A percentile compares a stretch with the other conserved stretches of the same genome.
Evolutionary conservation across 352 stramenopile species (phyloP).

Genomic region (Phytophthora capsici): DNA sequence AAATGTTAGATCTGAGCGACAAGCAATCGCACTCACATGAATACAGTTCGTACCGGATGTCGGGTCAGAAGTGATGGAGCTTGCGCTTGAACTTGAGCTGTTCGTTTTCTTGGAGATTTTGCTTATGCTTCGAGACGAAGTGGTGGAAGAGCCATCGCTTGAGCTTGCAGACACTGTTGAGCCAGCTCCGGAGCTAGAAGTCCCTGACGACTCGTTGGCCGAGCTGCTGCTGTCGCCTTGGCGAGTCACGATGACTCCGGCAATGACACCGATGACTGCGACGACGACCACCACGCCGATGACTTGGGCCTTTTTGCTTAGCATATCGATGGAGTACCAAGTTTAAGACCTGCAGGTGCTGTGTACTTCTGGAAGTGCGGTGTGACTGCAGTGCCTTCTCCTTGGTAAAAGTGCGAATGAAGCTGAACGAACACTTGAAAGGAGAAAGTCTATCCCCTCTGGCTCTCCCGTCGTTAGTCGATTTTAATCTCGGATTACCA

Average conservation of each 20-base stretch:
- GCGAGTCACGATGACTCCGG: slow-evolving; percentile 40
- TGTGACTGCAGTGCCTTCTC: slow-evolving; percentile 1
- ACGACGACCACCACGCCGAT: slow-evolving; percentile 47
- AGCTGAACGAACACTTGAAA: neutral
- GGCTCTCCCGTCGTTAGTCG: slow-evolving; percentile 13
- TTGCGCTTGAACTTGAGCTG: slow-evolving; percentile 21
- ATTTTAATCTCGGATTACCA: slow-evolving; percentile 19
- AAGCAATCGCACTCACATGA: neutral
- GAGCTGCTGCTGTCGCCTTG: slow-evolving; percentile 23
- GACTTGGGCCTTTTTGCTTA: slow-evolving; percentile 39
- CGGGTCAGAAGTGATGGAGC: slow-evolving; percentile 55
- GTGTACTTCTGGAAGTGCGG: slow-evolving; percentile 4
- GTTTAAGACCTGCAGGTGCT: too few relatives aligned
- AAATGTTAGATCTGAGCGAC: neutral
- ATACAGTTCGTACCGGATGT: slow-evolving; percentile 33
- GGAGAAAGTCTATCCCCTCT: slow-evolving; percentile 15
- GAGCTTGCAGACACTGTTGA: slow-evolving; percentile 7
- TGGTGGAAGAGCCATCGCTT: slow-evolving; percentile 10
- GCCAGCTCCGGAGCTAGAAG: slow-evolving; percentile 19
- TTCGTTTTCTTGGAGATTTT: slow-evolving; percentile 27
- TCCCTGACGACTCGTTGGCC: slow-evolving; percentile 26
- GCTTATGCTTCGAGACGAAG: slow-evolving; percentile 16
- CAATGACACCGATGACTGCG: slow-evolving; percentile 47
- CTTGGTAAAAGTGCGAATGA: slow-evolving; percentile 19
- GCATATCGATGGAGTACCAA: slow-evolving; percentile 3